Base-by-base conservation (phyloP, 345 rosid species). In the Balakata baccata region DNA sequence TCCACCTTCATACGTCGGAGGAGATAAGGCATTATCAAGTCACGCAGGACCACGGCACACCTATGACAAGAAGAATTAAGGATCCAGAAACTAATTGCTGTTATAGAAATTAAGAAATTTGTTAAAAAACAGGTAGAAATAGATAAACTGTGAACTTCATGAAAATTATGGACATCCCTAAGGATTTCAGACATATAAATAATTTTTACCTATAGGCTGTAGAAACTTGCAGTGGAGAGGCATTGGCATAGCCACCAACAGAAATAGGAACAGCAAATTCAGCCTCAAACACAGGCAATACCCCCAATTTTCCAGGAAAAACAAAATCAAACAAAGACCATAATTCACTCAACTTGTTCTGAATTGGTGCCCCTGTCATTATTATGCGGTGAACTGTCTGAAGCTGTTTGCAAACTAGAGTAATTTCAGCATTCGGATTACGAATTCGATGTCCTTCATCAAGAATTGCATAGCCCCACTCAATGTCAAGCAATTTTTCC, bases 291-390 rank as follows among this genome's bases (percentile, higher is more conserved):
- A 95, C 98, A 47, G 97, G 99, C 80, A 95, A 78, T 56, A 95
- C 98, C 38, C 99, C 99, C 77, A 92, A 75, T 80, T 95, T 95
- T 53, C 99, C 98, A 37, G 99, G 99, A 84, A 95, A 95, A 75
- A 95, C 98, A 82, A 95, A 95, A 89, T 92, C 99, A 81, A 95
- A 95, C 78, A 95, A 80, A 76, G 98, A 95, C 98, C 99, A 95
- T 37, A 95, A 81, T 78, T 95, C 99, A 18, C 87, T 81, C 74
- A 95, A 87, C 84, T 85, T 92, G 83, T 95, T 95, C 84, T 95
- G 98, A 77, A 95, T 95, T 43, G 99, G 99, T 74, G 99, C 89
- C 3, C 99, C 99, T 34, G 97, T 95, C 99, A 95, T 92, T 73
- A 95, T 92, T 73, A 95, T 83, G 5, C 97, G 89, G 68, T 95